Base-by-base conservation (phyloP, 176 grass and related monocot species). In the Juncus effusus region DNA sequence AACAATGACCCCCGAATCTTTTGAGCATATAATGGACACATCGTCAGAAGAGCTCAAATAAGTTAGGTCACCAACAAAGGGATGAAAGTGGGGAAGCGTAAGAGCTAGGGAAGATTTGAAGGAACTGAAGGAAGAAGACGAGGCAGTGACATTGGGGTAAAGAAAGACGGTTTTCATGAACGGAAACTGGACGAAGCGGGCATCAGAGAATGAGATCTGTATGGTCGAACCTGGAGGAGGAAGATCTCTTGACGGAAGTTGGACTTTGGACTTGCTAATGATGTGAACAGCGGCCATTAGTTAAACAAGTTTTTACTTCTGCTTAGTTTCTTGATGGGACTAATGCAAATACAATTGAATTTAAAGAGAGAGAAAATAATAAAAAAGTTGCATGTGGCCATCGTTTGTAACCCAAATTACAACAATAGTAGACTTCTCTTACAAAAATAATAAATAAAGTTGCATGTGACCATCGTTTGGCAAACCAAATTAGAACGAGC, bases 201-300 rank as follows among this genome's bases (percentile, higher is more conserved):
- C 51, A 64, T 77, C 75, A 1, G 68, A 69, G 53, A 77, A 13
- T 36, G 64, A 77, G 5, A 77, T 14, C 5, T 8, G 64, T 40
- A 77, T 13, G 38, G 11, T 60, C 3, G 6, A 47, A 11, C 75
- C 75, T 3, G 75, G 64, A 10, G 63, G 54, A 36, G 64, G 75
- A 61, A 54, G 40, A 54, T 70, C 51, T 1, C 16, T 7, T 8
- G 13, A 13, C 16, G 66, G 66, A 13, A 70, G 37, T 70, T 40
- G 66, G 39, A 70, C 13, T 16, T 70, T 70, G 35, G 13, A 70
- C 13, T 36, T 70, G 66, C 51, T 40, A 40, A 70, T 56, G 10
- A 70, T 70, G 10, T 28, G 56, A 7, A 59, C 9, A 2, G 3
- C n/a, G 16, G 9, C 56, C 12, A 59, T 16, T 47, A 47, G 44